These are phyloP conservation scores for Neolentinus lepideus DNA, from an alignment of 1,284 basidiomycete species.

Conservation along the genomic window DNA sequence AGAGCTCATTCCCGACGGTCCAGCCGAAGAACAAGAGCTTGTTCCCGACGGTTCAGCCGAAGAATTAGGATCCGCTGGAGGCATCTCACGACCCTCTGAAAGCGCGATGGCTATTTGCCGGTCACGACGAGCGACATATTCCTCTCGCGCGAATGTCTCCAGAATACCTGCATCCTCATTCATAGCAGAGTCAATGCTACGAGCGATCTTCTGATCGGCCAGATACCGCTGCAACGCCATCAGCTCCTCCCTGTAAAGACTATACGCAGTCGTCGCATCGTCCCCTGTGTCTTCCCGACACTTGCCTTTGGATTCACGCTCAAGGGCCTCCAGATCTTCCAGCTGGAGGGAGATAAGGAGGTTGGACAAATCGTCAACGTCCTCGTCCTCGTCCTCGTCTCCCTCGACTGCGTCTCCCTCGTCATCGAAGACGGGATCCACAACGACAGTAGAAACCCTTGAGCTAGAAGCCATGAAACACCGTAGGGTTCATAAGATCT, in stretches of 20 bases:
- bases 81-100: constrained; percentile 17
- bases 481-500: background rate
- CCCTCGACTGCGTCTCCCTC: background rate
- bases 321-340: constrained; percentile 14
- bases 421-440: background rate
- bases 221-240: constrained; percentile 23
- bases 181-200: constrained; percentile 28
- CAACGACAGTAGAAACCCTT: background rate
- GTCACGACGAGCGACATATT: constrained; percentile 26
- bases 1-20: too few species aligned
- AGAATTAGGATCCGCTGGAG: constrained; percentile 13
- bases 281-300: constrained; percentile 20
- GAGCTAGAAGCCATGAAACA: background rate
- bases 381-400: background rate
- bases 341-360: constrained; percentile 3
- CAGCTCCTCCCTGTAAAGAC: constrained; percentile 34
- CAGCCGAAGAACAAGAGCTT: too few species aligned
- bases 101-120: constrained; percentile 27
- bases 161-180: constrained; percentile 18
- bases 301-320: constrained; percentile 33
- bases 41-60: background rate
- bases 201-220: constrained; percentile 28
- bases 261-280: constrained; percentile 44
- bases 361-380: background rate
- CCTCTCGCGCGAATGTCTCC: constrained; percentile 18